These are phyloP conservation scores for Histomonas meleagridis DNA, from an alignment of 208 protist genomes.

Conservation along the genomic window DNA sequence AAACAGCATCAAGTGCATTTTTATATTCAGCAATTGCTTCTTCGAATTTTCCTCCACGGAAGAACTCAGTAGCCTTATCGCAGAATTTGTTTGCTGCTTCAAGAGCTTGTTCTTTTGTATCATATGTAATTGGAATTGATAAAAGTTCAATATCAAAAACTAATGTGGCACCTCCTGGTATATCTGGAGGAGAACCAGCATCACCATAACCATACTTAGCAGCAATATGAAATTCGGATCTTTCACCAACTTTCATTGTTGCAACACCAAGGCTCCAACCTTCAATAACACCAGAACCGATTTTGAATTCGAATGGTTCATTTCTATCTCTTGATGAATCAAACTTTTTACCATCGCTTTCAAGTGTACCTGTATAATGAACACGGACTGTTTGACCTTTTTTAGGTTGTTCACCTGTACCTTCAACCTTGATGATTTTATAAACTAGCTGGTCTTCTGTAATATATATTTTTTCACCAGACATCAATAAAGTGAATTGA, in stretches of 20 bases:
- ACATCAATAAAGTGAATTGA: too few relatives aligned
- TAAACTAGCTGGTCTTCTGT: neutral
- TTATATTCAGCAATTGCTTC: neutral
- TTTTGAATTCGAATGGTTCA: slow-evolving; percentile 52
- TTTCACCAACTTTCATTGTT: slow-evolving; percentile 50
- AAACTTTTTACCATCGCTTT: slow-evolving; percentile 55
- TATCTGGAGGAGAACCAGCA: slow-evolving; percentile 43
- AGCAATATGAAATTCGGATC: slow-evolving; percentile 37
- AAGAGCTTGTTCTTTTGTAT: neutral
- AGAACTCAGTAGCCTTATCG: neutral
- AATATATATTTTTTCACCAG: neutral
- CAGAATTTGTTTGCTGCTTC: neutral
- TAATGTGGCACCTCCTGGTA: slow-evolving; percentile 47
- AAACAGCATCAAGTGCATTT: neutral
- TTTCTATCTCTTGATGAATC: slow-evolving; percentile 51
- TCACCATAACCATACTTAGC: slow-evolving; percentile 50
- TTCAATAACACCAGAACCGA: slow-evolving; percentile 58
- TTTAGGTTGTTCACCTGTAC: neutral
- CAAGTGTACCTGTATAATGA: slow-evolving; percentile 59
- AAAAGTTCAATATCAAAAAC: slow-evolving; percentile 46
- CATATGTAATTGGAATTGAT: neutral
- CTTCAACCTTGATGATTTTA: neutral
- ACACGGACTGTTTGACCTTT: slow-evolving; percentile 41
- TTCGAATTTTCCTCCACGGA: neutral
- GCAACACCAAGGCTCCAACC: slow-evolving; percentile 54